These are phyloP conservation scores for Fusarium sp. DNA, from an alignment of 2,329 filamentous ascomycete species.

Conservation along the genomic window DNA sequence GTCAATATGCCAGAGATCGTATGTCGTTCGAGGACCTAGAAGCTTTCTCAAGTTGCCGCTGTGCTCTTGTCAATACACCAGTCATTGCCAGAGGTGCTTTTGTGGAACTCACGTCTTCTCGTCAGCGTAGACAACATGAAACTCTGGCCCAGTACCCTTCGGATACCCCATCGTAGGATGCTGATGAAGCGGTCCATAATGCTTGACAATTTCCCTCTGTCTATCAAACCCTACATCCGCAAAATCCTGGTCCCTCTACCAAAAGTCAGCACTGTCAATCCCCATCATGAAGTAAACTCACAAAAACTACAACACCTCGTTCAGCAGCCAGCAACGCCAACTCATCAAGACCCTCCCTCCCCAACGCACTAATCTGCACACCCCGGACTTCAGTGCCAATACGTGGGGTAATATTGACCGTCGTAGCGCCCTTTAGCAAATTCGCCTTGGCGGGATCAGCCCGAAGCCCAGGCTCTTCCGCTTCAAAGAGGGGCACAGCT, in stretches of 20 bases:
- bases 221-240: conserved; percentile 46
- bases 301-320: conserved; percentile 47
- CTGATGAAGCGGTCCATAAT: conserved; percentile 46
- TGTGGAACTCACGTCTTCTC: conserved; percentile 44
- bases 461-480: conserved; percentile 44
- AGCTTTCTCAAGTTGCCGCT: conserved; percentile 44
- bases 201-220: conserved; percentile 42
- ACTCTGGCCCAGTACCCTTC: conserved; percentile 45
- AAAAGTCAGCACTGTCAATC: background rate
- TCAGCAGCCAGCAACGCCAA: conserved; percentile 46
- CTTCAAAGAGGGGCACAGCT: conserved; percentile 42
- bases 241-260: conserved; percentile 46
- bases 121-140: conserved; percentile 48
- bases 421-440: conserved; percentile 30
- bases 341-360: conserved; percentile 42
- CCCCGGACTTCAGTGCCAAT: conserved; percentile 45
- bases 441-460: conserved; percentile 42
- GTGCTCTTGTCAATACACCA: accelerated
- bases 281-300: background rate
- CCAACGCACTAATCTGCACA: conserved; percentile 43
- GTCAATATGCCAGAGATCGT: conserved; percentile 48
- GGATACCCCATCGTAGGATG: conserved; percentile 48
- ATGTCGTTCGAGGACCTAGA: conserved; percentile 39
- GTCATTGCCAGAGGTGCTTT: too few relatives aligned
- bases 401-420: conserved; percentile 42